A percentile compares a stretch with the other conserved stretches of the same genome.
Conservation (phyloP, 257 asterid genomes). For the Solanum chilense region DNA sequence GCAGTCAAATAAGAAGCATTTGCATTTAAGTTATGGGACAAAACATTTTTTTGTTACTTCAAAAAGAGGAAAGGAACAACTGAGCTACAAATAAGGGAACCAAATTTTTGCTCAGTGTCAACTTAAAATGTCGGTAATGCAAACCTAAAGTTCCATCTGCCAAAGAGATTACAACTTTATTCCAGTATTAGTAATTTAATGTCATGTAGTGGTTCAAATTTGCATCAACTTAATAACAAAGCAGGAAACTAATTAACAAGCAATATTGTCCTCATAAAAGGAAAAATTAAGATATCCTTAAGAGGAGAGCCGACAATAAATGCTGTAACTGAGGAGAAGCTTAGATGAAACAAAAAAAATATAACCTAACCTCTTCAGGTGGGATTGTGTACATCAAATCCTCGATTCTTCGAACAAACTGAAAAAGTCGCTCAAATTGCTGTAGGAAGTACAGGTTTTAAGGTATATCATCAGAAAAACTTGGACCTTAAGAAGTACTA, state of each 20-base stretch:
- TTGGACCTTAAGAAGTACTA: neutral
- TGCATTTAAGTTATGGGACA: neutral
- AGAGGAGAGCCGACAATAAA: neutral
- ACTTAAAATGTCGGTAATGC: neutral
- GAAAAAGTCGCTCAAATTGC: constrained; percentile 94
- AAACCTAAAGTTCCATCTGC: neutral
- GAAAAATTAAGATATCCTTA: neutral
- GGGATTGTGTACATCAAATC: constrained; percentile 51
- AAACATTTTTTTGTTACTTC: neutral
- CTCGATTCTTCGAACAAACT: constrained; percentile 90
- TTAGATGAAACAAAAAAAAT: neutral
- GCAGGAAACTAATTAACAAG: neutral
- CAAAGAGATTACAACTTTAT: neutral
- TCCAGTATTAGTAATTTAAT: neutral
- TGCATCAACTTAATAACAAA: neutral
- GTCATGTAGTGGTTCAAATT: neutral
- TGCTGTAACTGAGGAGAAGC: neutral
- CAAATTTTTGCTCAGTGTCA: neutral
- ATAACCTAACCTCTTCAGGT: constrained; percentile 72
- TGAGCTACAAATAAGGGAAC: neutral
- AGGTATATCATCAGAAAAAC: neutral
- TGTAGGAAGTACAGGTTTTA: constrained; percentile 18
- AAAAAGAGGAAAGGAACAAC: neutral
- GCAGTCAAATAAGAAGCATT: neutral
- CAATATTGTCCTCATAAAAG: neutral